Conservation (phyloP, 352 stramenopile species). For the Saprolegnia parasitica region DNA sequence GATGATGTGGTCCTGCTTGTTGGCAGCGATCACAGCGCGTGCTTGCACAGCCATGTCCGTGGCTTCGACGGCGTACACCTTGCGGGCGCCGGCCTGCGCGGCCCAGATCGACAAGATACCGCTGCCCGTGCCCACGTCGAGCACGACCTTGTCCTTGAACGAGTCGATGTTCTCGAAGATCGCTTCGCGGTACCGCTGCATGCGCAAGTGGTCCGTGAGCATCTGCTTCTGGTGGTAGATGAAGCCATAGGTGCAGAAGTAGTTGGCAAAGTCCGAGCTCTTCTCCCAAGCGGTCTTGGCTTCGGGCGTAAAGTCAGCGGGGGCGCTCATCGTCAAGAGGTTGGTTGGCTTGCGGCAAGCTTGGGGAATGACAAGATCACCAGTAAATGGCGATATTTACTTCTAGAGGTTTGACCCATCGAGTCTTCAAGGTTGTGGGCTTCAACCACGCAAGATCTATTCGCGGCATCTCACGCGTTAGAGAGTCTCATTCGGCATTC, state of each 20-base stretch:
- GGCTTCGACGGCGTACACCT: constrained; percentile 97
- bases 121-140: constrained; percentile 98
- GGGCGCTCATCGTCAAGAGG: constrained; percentile 30
- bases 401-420: background rate
- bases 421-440: background rate
- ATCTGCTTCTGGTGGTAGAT: constrained; percentile 98
- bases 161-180: constrained; percentile 97
- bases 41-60: constrained; percentile 98
- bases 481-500: background rate
- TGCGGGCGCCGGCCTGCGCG: constrained; percentile 95
- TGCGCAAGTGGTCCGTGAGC: constrained; percentile 98
- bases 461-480: background rate
- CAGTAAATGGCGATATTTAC: constrained; percentile 3
- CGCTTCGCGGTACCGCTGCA: constrained; percentile 97
- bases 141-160: constrained; percentile 99
- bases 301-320: constrained; percentile 59
- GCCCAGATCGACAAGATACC: constrained; percentile 99
- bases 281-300: constrained; percentile 79
- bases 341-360: constrained; percentile 1
- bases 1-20: constrained; percentile 94
- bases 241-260: constrained; percentile 88
- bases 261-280: constrained; percentile 86
- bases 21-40: constrained; percentile 93
- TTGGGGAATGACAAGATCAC: constrained; percentile 20
- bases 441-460: background rate